Evolutionary conservation across 768 basidiomycete genomes (phyloP), one percentile per base, ranked within the genome.

Genomic region (Terana coerulea): DNA sequence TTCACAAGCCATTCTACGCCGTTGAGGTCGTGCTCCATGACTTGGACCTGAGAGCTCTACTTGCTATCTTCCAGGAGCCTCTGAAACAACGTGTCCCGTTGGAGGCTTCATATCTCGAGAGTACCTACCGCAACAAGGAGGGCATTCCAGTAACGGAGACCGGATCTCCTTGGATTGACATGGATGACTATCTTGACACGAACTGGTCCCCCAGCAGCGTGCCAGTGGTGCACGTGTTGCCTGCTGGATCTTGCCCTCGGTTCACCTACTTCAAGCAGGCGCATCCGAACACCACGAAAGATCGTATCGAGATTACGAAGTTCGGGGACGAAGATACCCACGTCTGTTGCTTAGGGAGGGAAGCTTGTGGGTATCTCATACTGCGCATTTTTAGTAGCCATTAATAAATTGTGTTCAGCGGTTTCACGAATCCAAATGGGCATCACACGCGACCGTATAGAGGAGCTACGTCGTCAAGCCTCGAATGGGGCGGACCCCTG

Each of bases 261-360:
- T 84, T 97, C 62, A 84, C 82, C 7, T 95, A 88, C 69, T 88
- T 87, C 64, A 88, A 83, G 63, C 78, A 78, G 34, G 43, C 57
- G 2, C 52, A 53, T 15, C 70, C 75, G 3, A 70, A 72, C 12
- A 61, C 68, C n/a, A 61, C 70, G 11, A 67, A 68, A 10, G 71
- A 69, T 34, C 69, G 74, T 25, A 64, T 67, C 3, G 74, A 76
- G 52, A 68, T 67, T 31, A 86, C 78, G 60, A 95, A 94, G 67
- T 98, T 98, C 63, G 95, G 94, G 1, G 71, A 77, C 28, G 95
- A 98, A 66, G 69, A 80, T 36, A 86, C 91, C 2, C 95, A 98
- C 64, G 73, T 75, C 0, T 98, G 93, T 65, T 72, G 88, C 36
- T 76, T 94, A 25, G 87, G 88, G 11, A 77, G 80, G 59, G 81